Evolutionary conservation across 2,329 filamentous ascomycete genomes (phyloP), one percentile per base, ranked within the genome.

Genomic region (Drechslera avenae): DNA sequence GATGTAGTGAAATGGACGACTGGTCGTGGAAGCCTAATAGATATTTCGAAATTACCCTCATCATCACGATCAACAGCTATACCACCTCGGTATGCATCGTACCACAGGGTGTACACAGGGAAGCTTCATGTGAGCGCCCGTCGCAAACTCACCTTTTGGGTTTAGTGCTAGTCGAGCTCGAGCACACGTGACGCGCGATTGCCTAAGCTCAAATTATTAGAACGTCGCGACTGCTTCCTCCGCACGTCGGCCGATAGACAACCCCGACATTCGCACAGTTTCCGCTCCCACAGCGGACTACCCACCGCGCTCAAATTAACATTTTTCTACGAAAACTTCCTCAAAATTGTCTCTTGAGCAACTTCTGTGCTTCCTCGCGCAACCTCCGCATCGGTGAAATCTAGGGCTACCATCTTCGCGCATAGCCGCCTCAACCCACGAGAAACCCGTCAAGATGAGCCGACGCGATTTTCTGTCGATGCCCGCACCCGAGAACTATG

Each of bases 391-490:
- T 30, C 37, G 32, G 23, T 32, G 14, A 10, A 30, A 33, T 21
- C 26, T 30, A 30, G 32, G 30, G 39, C 39, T 31, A 16, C 33
- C 23, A 39, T 23, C 1, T 14, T 16, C 13, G 5, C 10, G 2
- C n/a, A 8, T 28, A 12, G 28, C 33, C 33, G 31, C 26, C 26
- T 10, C 39, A 6, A 31, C 3, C 33, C 14, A 4, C 34, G 32
- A 4, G 16, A 45, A 28, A 21, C 59, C 62, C 59, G 54, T 48
- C 63, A 72, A 54, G 4, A 87, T 87, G 85, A 81, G 83, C 50
- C 81, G 83, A 66, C 88, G 91, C 79, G 91, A 97, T 76, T 97
- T 97, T 69, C 77, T 97, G 54, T 92, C 83, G 76, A 91, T 96
- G 75, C 87, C 88, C 45, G 80, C 80, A 66, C 80, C 80, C 36